Evolutionary conservation across 2,329 filamentous ascomycete genomes (phyloP), one percentile per base, ranked within the genome.

Genomic region (Scolecobasidium constrictum): DNA sequence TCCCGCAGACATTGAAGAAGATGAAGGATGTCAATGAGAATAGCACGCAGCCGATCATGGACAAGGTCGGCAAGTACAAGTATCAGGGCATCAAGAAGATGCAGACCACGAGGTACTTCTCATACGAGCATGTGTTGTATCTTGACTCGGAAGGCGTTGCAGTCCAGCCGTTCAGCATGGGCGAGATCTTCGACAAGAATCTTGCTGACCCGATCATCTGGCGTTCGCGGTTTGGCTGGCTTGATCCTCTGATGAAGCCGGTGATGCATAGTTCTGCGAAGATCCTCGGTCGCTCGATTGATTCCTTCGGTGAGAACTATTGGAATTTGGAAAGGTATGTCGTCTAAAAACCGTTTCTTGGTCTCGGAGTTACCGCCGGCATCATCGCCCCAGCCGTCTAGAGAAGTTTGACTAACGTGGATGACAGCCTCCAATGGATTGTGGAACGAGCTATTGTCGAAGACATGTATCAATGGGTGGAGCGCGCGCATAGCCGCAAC

Each of bases 61-160:
- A 12, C 9, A 37, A 11, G 9, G 11, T 9, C 35, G 12, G 16
- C 11, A 37, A 37, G 35, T 37, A 11, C 16, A 37, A 37, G 17
- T 37, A 37, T 37, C 35, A 37, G 16, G 16, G 35, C 11, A 11
- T 37, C 35, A 37, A 37, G 35, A 37, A 37, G 35, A 11, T 37
- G 16, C 9, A 9, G 9, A 9, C 35, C 9, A 16, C 35, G 9
- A 11, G 17, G 11, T 9, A 37, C 9, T 16, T 37, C 35, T 9
- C 9, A 11, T 17, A 12, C 16, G 35, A 37, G 9, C 17, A 17
- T 11, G 11, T 9, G 9, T 37, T 12, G 35, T 37, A 16, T 9
- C 16, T 37, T 9, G 35, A 37, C 35, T 37, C 35, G 9, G 35
- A 37, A 37, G 35, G 9, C 11, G 17, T 37, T 9, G 35, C 16